Conservation (phyloP, 1,139 yeast genomes). For the Pichia sp. region DNA sequence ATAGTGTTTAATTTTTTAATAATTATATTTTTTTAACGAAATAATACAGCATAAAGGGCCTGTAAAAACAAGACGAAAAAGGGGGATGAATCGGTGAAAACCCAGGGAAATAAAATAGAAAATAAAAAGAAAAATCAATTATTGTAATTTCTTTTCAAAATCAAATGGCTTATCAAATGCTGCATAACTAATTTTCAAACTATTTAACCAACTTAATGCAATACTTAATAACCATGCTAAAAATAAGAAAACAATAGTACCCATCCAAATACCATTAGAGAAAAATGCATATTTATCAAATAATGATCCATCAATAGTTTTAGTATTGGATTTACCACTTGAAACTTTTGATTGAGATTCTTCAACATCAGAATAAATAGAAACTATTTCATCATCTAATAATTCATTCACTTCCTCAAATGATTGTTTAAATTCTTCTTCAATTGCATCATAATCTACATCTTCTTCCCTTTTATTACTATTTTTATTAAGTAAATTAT, state of each 20-base stretch:
- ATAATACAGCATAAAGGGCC: too few relatives aligned
- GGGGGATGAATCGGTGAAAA: too few relatives aligned
- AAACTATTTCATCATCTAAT: constrained; percentile 24
- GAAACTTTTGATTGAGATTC: neutral
- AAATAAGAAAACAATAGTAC: constrained; percentile 49
- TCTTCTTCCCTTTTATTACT: constrained; percentile 14
- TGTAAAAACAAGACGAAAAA: too few relatives aligned
- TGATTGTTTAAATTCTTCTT: constrained; percentile 26
- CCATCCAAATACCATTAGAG: constrained; percentile 65
- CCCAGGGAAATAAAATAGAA: too few relatives aligned
- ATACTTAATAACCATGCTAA: constrained; percentile 45
- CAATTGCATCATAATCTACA: constrained; percentile 21
- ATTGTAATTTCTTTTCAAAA: constrained; percentile 57
- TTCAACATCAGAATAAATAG: constrained; percentile 14
- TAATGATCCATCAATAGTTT: constrained; percentile 30
- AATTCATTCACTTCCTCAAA: constrained; percentile 26
- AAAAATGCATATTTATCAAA: constrained; percentile 46
- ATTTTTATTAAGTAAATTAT: constrained; percentile 9
- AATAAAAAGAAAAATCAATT: constrained; percentile 13
- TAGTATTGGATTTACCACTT: neutral
- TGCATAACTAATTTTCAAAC: constrained; percentile 60
- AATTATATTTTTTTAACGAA: too few relatives aligned
- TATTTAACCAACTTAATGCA: constrained; percentile 56
- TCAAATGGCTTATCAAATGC: constrained; percentile 68
- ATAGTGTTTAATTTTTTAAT: neutral